Conservation (phyloP, 192 early-diverging fungal species). For the Entomortierella chlamydospora region DNA sequence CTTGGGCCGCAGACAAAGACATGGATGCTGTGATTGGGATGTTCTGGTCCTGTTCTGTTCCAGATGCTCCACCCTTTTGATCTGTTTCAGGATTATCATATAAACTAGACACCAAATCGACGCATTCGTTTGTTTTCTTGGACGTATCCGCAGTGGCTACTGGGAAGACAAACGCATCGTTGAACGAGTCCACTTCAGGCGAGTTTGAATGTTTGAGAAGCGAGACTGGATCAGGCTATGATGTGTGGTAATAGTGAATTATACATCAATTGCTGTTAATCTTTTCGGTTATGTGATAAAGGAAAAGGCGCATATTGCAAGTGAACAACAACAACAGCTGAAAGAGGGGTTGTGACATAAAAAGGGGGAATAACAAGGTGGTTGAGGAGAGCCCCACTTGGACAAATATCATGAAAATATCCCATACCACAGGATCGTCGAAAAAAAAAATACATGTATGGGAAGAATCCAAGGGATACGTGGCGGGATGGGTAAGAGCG, state of each 20-base stretch:
- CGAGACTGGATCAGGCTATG: background rate
- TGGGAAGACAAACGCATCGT: background rate
- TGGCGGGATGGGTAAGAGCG: background rate
- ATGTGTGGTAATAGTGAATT: background rate
- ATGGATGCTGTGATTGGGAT: background rate
- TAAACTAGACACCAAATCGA: background rate
- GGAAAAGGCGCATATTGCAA: no score
- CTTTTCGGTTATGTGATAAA: no score
- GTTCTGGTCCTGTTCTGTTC: background rate
- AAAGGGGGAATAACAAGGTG: background rate
- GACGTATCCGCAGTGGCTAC: background rate
- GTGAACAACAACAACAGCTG: no score
- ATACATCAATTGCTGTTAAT: no score
- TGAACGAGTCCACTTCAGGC: background rate
- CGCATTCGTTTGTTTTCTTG: background rate
- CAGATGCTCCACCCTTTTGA: background rate
- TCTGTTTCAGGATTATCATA: background rate
- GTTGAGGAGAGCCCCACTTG: constrained; percentile 31
- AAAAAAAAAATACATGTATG: background rate
- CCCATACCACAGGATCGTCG: no score
- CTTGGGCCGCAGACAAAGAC: background rate
- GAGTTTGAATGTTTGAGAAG: constrained; percentile 8
- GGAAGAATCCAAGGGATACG: background rate
- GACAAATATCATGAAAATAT: constrained; percentile 26
- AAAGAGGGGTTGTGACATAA: background rate